phyloP scores from a whole-genome alignment of 352 stramenopile species.

The Peronospora belbahrii region DNA sequence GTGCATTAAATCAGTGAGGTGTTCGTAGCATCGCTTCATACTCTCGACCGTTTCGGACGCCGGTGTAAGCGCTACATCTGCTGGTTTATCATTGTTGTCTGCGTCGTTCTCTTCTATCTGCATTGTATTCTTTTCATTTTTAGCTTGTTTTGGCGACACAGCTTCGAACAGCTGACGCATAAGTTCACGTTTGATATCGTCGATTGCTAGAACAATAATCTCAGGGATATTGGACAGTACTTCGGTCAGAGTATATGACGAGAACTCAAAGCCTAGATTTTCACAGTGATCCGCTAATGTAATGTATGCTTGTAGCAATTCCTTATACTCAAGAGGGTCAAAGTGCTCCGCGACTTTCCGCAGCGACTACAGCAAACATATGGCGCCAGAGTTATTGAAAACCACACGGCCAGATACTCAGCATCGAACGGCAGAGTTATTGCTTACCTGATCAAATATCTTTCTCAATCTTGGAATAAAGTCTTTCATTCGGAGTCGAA shows the following conservation, averaged over 20 bases:
- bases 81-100: slow-evolving; percentile 15
- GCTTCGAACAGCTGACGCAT: slow-evolving; percentile 37
- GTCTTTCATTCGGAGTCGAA: slow-evolving; percentile 55
- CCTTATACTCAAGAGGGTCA: slow-evolving; percentile 64
- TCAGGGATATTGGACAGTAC: slow-evolving; percentile 72
- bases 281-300: slow-evolving; percentile 68
- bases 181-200: slow-evolving; percentile 54
- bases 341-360: slow-evolving; percentile 61
- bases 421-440: not conserved
- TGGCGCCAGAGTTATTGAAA: not conserved
- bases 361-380: slow-evolving; percentile 41
- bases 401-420: not conserved
- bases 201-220: slow-evolving; percentile 69
- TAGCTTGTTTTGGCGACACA: slow-evolving; percentile 35
- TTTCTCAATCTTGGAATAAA: slow-evolving; percentile 62
- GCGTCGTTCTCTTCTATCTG: slow-evolving; percentile 12
- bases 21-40: slow-evolving; percentile 55
- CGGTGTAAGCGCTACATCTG: slow-evolving; percentile 8
- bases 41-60: slow-evolving; percentile 45
- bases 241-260: slow-evolving; percentile 49
- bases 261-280: slow-evolving; percentile 75
- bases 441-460: slow-evolving; percentile 66
- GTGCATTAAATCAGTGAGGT: slow-evolving; percentile 79
- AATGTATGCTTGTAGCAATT: slow-evolving; percentile 79
- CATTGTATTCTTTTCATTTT: slow-evolving; percentile 3